Base-by-base conservation (phyloP, 2,329 filamentous ascomycete genomes). In the Leptographium radiaticola region DNA sequence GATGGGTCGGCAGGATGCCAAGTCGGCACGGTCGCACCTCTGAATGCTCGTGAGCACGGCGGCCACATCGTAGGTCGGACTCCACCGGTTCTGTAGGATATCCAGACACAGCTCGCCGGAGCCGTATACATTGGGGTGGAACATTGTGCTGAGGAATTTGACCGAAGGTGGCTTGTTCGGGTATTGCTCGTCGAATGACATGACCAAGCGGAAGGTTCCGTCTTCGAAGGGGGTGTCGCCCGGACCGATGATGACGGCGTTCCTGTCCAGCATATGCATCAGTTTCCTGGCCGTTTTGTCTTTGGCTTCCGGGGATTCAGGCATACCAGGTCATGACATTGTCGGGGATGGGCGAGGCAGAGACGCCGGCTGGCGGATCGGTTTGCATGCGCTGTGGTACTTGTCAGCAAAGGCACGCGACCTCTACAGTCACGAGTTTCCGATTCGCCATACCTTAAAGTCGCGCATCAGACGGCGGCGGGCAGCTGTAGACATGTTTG, bases 111-210 rank as follows among this genome's bases (percentile, higher is more conserved):
- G 77, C 73, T 98, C 93, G 57, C 93, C 93, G 0, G 90, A 97
- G 52, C 87, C 90, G 67, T 98, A 98, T 55, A 98, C 93, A 66
- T 98, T 98, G 18, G 93, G 93, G 64, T 98, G 93, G 70, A 98
- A 98, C 93, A 98, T 98, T 68, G 93, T 83, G 70, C 88, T 95
- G 68, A 98, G 95, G 68, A 98, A 98, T 67, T 97, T 97, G 71
- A 97, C 93, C 38, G 89, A 87, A 0, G 93, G 93, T 6, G 93
- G 93, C 69, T 97, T 97, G 73, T 97, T 98, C 34, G 93, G 93
- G 64, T 98, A 98, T 65, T 95, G 90, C 69, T 98, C 93, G 67
- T 97, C 93, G 63, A 98, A 98, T 66, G 96, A 89, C 91, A 98
- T 97, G 51, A 97, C 90, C 12, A 98, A 83, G 60, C 91, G 80